Percentiles rank a stretch among this genome's conserved stretches.
These are phyloP conservation scores for Galium porrigens DNA, from an alignment of 305 asterid genomes.

Conservation along the genomic window DNA sequence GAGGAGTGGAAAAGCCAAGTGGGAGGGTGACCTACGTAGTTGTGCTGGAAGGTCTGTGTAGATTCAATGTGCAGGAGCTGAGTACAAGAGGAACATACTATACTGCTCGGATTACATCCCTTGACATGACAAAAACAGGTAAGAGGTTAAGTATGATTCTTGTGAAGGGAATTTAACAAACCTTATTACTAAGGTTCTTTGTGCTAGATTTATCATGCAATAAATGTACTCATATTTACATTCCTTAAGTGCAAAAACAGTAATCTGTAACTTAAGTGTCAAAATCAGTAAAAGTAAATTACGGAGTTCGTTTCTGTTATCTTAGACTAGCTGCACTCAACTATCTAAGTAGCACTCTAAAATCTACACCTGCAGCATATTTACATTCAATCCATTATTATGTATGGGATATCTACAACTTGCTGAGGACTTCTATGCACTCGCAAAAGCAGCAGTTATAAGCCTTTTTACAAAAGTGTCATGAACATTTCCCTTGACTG, in stretches of 20 bases:
- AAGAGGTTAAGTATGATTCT: conserved; percentile 13
- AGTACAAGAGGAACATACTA: conserved; percentile 89
- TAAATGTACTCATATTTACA: background rate
- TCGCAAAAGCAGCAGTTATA: background rate
- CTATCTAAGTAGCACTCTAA: background rate
- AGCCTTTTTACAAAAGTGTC: background rate
- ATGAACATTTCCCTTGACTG: background rate
- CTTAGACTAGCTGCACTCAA: background rate
- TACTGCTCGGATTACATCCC: conserved; percentile 85
- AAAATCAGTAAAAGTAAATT: too few relatives aligned
- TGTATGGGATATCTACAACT: background rate
- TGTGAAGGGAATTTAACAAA: background rate
- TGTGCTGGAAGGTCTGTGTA: conserved; percentile 89
- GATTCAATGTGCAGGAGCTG: conserved; percentile 91
- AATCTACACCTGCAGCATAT: background rate
- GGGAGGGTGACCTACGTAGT: conserved; percentile 95
- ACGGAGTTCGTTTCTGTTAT: too few relatives aligned
- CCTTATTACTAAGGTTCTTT: background rate
- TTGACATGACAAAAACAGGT: conserved; percentile 79
- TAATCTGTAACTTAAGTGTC: background rate
- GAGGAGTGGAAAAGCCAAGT: conserved; percentile 98
- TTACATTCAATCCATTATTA: background rate
- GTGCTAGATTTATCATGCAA: conserved; percentile 1
- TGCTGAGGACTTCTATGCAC: background rate
- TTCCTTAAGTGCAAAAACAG: background rate